A percentile compares a stretch with the other conserved stretches of the same genome.
phyloP scores from a whole-genome alignment of 805 yeast species.

The Lachancea sp. region DNA sequence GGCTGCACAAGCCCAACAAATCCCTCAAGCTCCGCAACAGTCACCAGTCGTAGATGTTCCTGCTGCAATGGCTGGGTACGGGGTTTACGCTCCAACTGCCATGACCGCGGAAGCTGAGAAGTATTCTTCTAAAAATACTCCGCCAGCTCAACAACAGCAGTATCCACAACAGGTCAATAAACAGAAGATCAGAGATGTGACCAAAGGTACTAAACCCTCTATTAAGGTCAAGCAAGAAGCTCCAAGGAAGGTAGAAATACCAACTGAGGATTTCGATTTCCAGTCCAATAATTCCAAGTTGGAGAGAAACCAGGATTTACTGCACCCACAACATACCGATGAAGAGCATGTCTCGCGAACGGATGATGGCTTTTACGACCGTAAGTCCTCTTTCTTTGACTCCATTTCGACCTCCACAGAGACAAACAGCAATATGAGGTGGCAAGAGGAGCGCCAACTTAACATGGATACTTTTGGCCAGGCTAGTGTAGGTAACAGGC shows the following conservation, averaged over 20 bases:
- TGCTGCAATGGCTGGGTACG: constrained; percentile 33
- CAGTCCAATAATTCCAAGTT: constrained; percentile 68
- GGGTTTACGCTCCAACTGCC: constrained; percentile 28
- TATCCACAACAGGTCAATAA: constrained; percentile 1
- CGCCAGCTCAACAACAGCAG: constrained; percentile 1
- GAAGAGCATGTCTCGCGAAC: constrained; percentile 24
- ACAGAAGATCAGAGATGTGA: constrained; percentile 2
- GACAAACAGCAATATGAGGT: constrained; percentile 44
- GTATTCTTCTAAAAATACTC: neutral
- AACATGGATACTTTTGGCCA: constrained; percentile 85
- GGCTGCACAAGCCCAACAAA: constrained; percentile 4
- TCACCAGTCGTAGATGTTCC: constrained; percentile 21
- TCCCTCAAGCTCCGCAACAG: constrained; percentile 10
- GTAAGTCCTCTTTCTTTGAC: constrained; percentile 83
- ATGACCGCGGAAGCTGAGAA: neutral
- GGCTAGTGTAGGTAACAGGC: constrained; percentile 43
- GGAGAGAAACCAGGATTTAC: constrained; percentile 30
- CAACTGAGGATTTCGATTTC: constrained; percentile 67
- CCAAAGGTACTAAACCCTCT: constrained; percentile 1
- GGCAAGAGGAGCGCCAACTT: constrained; percentile 66
- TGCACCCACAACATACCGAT: constrained; percentile 22
- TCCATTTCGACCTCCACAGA: constrained; percentile 65
- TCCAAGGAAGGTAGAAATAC: constrained; percentile 33
- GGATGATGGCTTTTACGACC: constrained; percentile 50
- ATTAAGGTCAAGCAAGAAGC: constrained; percentile 5